A percentile compares a stretch with the other conserved stretches of the same genome.
Evolutionary conservation across 768 basidiomycete genomes (phyloP).

Genomic region (Coprinopsis marcescibilis): DNA sequence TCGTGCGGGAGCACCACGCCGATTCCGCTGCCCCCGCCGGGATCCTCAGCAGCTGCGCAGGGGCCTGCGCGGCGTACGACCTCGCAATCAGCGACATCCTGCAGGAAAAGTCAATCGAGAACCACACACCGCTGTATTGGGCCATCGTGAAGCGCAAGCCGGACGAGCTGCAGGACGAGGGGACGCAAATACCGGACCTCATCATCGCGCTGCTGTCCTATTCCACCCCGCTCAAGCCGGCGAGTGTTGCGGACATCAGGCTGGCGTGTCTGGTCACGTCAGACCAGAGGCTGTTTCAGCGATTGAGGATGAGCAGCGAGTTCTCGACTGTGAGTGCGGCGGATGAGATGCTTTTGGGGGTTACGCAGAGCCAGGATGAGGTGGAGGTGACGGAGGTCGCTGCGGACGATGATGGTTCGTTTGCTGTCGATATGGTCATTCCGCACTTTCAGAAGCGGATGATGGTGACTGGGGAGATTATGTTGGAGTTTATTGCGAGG

Average conservation of each 20-base stretch:
- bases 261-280: constrained; percentile 61
- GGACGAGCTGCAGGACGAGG: constrained; percentile 27
- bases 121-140: constrained; percentile 69
- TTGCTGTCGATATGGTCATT: constrained; percentile 46
- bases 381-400: constrained; percentile 48
- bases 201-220: constrained; percentile 46
- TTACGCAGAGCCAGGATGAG: constrained; percentile 41
- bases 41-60: constrained; percentile 58
- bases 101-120: constrained; percentile 59
- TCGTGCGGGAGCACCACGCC: constrained; percentile 36
- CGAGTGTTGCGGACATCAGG: constrained; percentile 54
- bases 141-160: constrained; percentile 55
- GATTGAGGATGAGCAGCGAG: constrained; percentile 45
- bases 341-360: constrained; percentile 48
- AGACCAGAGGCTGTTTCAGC: constrained; percentile 57
- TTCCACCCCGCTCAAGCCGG: constrained; percentile 37
- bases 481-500: constrained; percentile 62
- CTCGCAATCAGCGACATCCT: constrained; percentile 50
- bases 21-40: constrained; percentile 27
- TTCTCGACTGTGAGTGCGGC: constrained; percentile 47
- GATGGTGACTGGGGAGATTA: constrained; percentile 49
- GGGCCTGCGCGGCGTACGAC: constrained; percentile 46
- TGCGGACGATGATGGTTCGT: constrained; percentile 46
- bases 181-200: constrained; percentile 32
- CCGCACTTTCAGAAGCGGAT: constrained; percentile 68